A percentile compares a stretch with the other conserved stretches of the same genome.
Conservation (phyloP, 768 basidiomycete species). For the Kondoa subrosea region DNA sequence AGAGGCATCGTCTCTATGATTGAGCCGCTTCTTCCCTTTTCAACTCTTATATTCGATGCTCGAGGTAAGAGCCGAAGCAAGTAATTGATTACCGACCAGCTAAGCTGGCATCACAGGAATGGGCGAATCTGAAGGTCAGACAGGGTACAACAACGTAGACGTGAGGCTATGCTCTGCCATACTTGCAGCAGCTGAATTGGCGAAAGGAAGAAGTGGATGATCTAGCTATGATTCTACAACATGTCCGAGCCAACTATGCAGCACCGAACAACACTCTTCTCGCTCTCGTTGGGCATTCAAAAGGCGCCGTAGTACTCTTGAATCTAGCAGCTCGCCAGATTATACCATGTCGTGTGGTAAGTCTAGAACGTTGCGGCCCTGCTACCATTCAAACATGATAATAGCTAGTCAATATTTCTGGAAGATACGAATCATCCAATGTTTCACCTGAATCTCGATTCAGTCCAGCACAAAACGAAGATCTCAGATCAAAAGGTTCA, state of each 20-base stretch:
- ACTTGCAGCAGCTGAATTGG: background rate
- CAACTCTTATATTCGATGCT: background rate
- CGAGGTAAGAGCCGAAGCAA: no score
- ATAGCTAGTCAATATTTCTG: constrained; percentile 1
- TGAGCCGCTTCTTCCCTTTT: background rate
- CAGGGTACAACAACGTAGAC: constrained; percentile 2
- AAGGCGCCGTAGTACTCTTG: constrained; percentile 3
- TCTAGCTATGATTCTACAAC: background rate
- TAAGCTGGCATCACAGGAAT: no score
- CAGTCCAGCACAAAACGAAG: background rate
- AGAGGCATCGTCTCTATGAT: background rate
- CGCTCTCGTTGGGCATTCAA: constrained; percentile 5
- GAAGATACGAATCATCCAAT: constrained; percentile 3
- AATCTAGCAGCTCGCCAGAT: background rate
- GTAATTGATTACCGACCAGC: no score
- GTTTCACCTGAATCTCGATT: background rate
- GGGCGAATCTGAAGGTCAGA: constrained; percentile 3
- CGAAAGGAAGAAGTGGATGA: constrained; percentile 8
- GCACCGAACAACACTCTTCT: background rate
- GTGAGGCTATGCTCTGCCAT: background rate
- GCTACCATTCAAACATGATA: background rate
- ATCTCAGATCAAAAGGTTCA: background rate
- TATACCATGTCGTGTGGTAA: background rate
- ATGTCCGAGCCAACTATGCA: background rate
- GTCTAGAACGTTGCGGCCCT: background rate